phyloP scores from a whole-genome alignment of 352 stramenopile species.

The Globisporangium apiculatum region DNA sequence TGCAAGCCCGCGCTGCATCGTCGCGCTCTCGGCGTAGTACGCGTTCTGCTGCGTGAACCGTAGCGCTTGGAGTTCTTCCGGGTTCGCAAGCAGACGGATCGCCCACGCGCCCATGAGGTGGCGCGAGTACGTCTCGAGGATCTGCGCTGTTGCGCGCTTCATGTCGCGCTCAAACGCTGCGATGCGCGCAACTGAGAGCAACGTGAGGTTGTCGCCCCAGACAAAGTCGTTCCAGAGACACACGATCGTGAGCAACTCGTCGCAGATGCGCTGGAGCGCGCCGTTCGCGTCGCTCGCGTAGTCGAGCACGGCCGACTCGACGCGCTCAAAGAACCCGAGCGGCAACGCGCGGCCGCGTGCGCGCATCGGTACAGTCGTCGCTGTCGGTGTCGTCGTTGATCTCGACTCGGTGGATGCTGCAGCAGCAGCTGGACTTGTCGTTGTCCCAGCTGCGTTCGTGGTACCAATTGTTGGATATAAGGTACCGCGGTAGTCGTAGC shows the following conservation, averaged over 20 bases:
- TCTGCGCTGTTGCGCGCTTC: constrained; percentile 51
- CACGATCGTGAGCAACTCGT: constrained; percentile 65
- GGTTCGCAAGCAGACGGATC: constrained; percentile 28
- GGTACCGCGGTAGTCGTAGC: constrained; percentile 54
- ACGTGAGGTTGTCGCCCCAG: constrained; percentile 50
- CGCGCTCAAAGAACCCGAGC: constrained; percentile 30
- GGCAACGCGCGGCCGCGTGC: constrained; percentile 20
- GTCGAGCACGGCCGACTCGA: constrained; percentile 45
- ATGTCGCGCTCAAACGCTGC: constrained; percentile 54
- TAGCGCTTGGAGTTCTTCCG: constrained; percentile 33
- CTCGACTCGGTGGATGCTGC: constrained; percentile 1
- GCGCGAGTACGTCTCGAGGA: constrained; percentile 45
- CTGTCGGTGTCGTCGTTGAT: constrained; percentile 5
- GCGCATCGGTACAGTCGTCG: background rate
- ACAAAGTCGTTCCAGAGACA: constrained; percentile 79
- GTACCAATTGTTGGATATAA: background rate
- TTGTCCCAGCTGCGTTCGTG: background rate
- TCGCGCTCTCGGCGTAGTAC: constrained; percentile 57
- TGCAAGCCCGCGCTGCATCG: constrained; percentile 7
- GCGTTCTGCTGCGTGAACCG: constrained; percentile 67
- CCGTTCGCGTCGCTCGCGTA: constrained; percentile 58
- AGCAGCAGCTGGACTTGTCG: constrained; percentile 8
- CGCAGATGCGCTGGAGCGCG: constrained; percentile 54
- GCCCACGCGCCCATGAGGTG: constrained; percentile 61
- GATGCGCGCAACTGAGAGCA: constrained; percentile 37